Percentiles rank a stretch among this genome's conserved stretches.
These are phyloP conservation scores for Lipomyces orientalis DNA, from an alignment of 805 yeast genomes.

Conservation along the genomic window DNA sequence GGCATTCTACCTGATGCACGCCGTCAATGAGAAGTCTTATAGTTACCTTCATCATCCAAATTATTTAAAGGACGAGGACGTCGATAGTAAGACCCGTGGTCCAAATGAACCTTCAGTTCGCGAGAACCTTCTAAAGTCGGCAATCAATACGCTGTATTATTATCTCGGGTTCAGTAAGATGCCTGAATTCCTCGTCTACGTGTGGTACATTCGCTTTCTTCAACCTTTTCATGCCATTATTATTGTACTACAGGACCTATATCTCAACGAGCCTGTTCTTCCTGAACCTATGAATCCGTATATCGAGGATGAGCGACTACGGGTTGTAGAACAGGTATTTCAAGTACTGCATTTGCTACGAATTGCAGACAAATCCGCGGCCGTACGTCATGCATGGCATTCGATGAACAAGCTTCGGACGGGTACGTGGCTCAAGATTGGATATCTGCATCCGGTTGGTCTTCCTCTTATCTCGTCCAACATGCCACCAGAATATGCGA, in stretches of 20 bases:
- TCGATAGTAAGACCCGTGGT: neutral
- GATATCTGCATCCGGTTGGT: conserved; percentile 26
- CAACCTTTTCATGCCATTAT: conserved; percentile 30
- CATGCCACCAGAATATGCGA: conserved; percentile 22
- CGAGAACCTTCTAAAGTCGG: conserved; percentile 18
- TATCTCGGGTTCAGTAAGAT: conserved; percentile 17
- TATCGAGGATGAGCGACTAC: conserved; percentile 21
- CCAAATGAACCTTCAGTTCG: conserved; percentile 11
- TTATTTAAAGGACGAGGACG: conserved; percentile 15
- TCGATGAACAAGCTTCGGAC: conserved; percentile 25
- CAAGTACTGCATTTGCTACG: conserved; percentile 20
- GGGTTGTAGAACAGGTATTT: conserved; percentile 17
- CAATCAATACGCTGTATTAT: conserved; percentile 23
- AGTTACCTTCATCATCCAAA: conserved; percentile 28
- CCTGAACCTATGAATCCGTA: neutral
- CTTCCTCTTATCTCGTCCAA: conserved; percentile 24
- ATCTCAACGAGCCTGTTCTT: conserved; percentile 17
- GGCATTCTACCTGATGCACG: conserved; percentile 18
- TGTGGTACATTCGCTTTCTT: conserved; percentile 25
- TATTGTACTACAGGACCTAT: conserved; percentile 27
- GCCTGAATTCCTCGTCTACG: conserved; percentile 22
- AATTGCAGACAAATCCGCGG: conserved; percentile 17
- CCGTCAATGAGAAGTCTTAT: conserved; percentile 20
- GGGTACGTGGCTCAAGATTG: conserved; percentile 29
- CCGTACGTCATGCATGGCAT: conserved; percentile 22